Base-by-base conservation (phyloP, 129 eudicot genomes). In the Cynara cardunculus region DNA sequence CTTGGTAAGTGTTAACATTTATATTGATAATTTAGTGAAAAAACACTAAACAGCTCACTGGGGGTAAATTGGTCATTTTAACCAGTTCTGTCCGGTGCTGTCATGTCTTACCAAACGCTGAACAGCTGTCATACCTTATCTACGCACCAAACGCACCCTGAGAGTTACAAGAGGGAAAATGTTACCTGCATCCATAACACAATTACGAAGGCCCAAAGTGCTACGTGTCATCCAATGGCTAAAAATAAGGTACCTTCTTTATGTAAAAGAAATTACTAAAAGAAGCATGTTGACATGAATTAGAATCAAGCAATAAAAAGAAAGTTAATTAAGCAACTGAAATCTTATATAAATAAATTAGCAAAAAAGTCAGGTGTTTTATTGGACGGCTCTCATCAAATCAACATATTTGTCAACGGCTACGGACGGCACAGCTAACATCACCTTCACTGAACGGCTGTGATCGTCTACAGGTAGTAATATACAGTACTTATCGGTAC, bases 401-500 rank as follows among this genome's bases (percentile, higher is more conserved):
- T 78, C 41, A 73, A 85, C 7, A 72, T 89, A 93, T 31, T 79
- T 76, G 78, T 89, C 90, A 85, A 89, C 97, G 67, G 87, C 90
- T 31, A 37, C 61, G 0, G 87, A 77, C 1, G 98, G 98, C 78
- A 93, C 91, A 25, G 90, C 98, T 39, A 91, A 25, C 88, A 85
- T 89, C 73, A 89, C 98, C 76, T 85, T 93, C 22, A 89, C 80
- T 0, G 91, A 91, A 27, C 87, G 90, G 79, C 44, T 76, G 27
- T 76, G 84, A 80, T 85, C 87, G 7, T 71, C 44, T 13, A 87
- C 97, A 8, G 97, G 98, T 78, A 89, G 74, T 65, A 93, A 39
- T 35, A 91, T 56, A 73, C 98, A 93, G 81, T 91, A 93, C 84
- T 84, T 73, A 77, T 93, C 98, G 41, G 88, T 74, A 71, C 91